Conservation (phyloP, 306 rosid species). For the Pterocarpus macrocarpus region DNA sequence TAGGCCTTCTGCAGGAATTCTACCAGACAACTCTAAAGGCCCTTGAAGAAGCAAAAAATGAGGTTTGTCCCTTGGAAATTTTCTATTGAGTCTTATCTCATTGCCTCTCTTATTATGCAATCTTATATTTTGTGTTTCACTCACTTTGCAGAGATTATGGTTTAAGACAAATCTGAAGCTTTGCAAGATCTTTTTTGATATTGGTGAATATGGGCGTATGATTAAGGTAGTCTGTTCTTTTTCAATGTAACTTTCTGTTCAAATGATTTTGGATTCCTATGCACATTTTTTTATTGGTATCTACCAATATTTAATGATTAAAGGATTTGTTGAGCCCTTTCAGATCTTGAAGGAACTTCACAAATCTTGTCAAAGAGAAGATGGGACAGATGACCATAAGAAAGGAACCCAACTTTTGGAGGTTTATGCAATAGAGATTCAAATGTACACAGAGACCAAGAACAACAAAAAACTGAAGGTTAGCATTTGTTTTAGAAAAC, state of each 20-base stretch:
- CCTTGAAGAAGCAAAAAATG: conserved; percentile 98
- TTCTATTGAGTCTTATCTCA: conserved; percentile 22
- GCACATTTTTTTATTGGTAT: conserved; percentile 7
- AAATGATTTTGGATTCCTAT: conserved; percentile 2
- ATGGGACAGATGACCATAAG: conserved; percentile 98
- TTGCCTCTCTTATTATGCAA: conserved; percentile 21
- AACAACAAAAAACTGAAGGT: conserved; percentile 99
- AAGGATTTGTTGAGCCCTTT: conserved; percentile 35
- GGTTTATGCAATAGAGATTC: conserved; percentile 96
- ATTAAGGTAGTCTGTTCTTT: conserved; percentile 65
- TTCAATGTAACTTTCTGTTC: conserved; percentile 9
- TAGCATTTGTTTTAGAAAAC: conserved; percentile 41
- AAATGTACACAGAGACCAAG: conserved; percentile 98
- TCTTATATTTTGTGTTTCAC: conserved; percentile 17
- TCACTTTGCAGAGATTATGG: conserved; percentile 85
- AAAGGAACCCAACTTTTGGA: conserved; percentile 98
- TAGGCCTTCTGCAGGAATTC: conserved; percentile 90
- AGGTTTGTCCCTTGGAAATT: conserved; percentile 59
- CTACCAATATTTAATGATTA: conserved; percentile 23
- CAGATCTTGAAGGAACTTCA: conserved; percentile 96
- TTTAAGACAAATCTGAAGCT: conserved; percentile 98
- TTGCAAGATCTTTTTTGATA: conserved; percentile 97
- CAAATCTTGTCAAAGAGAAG: conserved; percentile 94
- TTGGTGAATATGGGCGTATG: conserved; percentile 99
- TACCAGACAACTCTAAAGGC: conserved; percentile 94